Percentiles rank a stretch among this genome's conserved stretches.
phyloP scores from a whole-genome alignment of 768 basidiomycete species.

The Kwoniella europaea region DNA sequence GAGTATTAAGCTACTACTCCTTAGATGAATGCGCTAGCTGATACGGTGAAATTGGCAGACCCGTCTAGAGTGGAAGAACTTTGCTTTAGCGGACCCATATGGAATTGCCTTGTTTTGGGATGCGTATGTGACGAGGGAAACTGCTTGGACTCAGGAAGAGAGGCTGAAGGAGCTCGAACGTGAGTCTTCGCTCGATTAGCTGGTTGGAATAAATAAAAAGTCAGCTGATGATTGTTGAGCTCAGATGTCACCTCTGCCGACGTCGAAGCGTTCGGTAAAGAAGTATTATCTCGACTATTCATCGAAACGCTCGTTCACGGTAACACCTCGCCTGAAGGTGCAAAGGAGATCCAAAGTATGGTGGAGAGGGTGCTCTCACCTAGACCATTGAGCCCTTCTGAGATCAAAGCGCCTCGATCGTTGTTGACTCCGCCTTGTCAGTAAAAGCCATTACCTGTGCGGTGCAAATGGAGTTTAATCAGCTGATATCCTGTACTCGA shows the following conservation, averaged over 20 bases:
- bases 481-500: background rate
- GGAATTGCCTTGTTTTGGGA: slow-evolving; percentile 76
- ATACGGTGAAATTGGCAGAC: slow-evolving; percentile 58
- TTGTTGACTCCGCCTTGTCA: slow-evolving; percentile 75
- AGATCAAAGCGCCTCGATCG: slow-evolving; percentile 63
- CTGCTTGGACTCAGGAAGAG: slow-evolving; percentile 77
- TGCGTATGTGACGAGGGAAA: slow-evolving; percentile 70
- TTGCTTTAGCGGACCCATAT: slow-evolving; percentile 82
- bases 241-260: slow-evolving; percentile 75
- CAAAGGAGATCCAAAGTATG: slow-evolving; percentile 71
- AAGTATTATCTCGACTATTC: slow-evolving; percentile 69
- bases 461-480: background rate
- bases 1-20: slow-evolving; percentile 22
- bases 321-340: slow-evolving; percentile 85
- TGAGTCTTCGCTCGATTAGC: slow-evolving; percentile 59
- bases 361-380: slow-evolving; percentile 70
- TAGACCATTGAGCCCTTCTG: slow-evolving; percentile 65
- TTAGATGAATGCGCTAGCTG: slow-evolving; percentile 1
- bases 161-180: slow-evolving; percentile 74
- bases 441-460: slow-evolving; percentile 19
- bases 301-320: slow-evolving; percentile 78
- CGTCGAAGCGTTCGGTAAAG: slow-evolving; percentile 67
- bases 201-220: background rate
- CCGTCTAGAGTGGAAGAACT: slow-evolving; percentile 76
- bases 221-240: slow-evolving; percentile 14